A percentile compares a stretch with the other conserved stretches of the same genome.
Conservation (phyloP, 2,329 filamentous ascomycete species). For the Cordyceps cicadae region DNA sequence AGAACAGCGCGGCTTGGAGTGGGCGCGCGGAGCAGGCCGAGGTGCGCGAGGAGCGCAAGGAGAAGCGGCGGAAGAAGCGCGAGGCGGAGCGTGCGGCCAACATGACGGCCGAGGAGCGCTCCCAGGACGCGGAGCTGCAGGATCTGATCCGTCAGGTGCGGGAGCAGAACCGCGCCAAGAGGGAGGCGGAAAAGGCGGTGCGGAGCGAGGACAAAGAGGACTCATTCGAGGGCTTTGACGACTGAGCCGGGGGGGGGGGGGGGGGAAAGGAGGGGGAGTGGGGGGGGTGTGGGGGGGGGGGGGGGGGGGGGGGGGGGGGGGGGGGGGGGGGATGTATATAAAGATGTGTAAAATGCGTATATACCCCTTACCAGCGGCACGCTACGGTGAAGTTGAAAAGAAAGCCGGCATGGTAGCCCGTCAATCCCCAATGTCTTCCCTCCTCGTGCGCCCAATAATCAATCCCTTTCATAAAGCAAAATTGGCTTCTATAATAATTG, state of each 20-base stretch:
- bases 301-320: too few relatives aligned
- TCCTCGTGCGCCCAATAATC: too few relatives aligned
- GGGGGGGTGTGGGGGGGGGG: too few relatives aligned
- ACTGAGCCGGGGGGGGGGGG: slow-evolving; percentile 20
- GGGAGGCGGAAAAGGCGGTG: slow-evolving; percentile 15
- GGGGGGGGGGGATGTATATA: background rate
- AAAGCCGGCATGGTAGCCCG: too few relatives aligned
- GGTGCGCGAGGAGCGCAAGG: slow-evolving; percentile 50
- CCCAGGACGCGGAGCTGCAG: slow-evolving; percentile 54
- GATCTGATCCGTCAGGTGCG: slow-evolving; percentile 58
- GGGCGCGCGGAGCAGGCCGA: slow-evolving; percentile 60
- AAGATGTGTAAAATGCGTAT: background rate
- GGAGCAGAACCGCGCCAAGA: slow-evolving; percentile 42
- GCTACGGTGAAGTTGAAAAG: background rate
- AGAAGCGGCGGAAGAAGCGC: slow-evolving; percentile 55
- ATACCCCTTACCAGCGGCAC: background rate
- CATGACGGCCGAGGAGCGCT: slow-evolving; percentile 64
- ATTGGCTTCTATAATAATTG: too few relatives aligned
- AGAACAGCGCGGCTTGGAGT: slow-evolving; percentile 65
- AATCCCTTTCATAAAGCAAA: too few relatives aligned
- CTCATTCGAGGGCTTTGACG: slow-evolving; percentile 53
- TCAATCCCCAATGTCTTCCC: too few relatives aligned
- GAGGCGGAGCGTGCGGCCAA: slow-evolving; percentile 54
- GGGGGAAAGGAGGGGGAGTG: too few relatives aligned
- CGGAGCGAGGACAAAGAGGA: slow-evolving; percentile 29